These are phyloP conservation scores for Globisporangium middletonii DNA, from an alignment of 352 stramenopile species.

Conservation along the genomic window DNA sequence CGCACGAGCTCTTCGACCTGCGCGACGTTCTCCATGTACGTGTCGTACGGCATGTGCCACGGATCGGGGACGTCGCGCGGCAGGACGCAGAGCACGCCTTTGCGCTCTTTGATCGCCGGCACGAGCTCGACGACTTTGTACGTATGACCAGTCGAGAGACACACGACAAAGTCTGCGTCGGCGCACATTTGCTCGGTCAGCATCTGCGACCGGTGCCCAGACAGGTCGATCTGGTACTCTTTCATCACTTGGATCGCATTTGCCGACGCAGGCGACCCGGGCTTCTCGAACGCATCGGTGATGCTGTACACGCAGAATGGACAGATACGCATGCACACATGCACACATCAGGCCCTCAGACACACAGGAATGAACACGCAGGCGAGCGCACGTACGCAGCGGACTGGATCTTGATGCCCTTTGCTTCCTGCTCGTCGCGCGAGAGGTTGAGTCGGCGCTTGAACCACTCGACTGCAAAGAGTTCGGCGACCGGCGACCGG, in stretches of 20 bases:
- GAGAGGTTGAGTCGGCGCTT: slow-evolving; percentile 57
- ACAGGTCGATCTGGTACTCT: slow-evolving; percentile 73
- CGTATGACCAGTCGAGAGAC: slow-evolving; percentile 53
- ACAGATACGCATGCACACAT: not conserved
- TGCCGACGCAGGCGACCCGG: slow-evolving; percentile 57
- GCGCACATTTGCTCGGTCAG: slow-evolving; percentile 61
- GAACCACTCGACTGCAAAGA: slow-evolving; percentile 78
- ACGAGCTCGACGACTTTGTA: slow-evolving; percentile 67
- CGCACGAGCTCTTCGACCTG: slow-evolving; percentile 69
- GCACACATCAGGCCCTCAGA: not conserved
- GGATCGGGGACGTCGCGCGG: slow-evolving; percentile 65
- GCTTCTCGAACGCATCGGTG: slow-evolving; percentile 64
- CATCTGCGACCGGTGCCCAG: slow-evolving; percentile 54
- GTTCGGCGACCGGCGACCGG: slow-evolving; percentile 68
- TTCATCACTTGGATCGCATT: slow-evolving; percentile 61
- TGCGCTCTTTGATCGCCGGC: slow-evolving; percentile 46
- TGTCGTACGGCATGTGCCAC: slow-evolving; percentile 82
- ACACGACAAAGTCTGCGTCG: slow-evolving; percentile 67
- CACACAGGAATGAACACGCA: not conserved
- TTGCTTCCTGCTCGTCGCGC: slow-evolving; percentile 61
- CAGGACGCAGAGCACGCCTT: slow-evolving; percentile 49
- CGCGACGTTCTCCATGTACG: slow-evolving; percentile 76
- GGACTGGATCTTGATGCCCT: slow-evolving; percentile 61
- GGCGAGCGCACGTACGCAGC: slow-evolving; percentile 41
- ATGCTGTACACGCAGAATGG: slow-evolving; percentile 26